Evolutionary conservation across 2,329 filamentous ascomycete species (phyloP), one percentile per base, ranked within the genome.

Genomic region (Penicillium vulpinum): DNA sequence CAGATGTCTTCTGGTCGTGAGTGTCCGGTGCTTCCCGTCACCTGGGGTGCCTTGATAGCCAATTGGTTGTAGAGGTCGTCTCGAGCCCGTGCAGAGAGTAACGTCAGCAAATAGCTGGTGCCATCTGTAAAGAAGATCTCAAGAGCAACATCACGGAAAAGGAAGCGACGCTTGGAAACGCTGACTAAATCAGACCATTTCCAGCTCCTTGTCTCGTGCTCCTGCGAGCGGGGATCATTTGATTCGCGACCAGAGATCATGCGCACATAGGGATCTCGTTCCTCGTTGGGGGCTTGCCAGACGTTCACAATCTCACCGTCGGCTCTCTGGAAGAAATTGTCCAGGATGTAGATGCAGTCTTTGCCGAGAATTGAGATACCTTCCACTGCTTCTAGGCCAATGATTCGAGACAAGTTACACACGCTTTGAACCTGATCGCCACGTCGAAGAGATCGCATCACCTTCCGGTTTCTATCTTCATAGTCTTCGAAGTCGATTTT

Each of bases 51-150:
- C 73, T 92, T 92, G 60, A 80, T 82, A 22, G 87, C 82, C 49
- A 99, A 85, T 62, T 89, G 90, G 16, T 82, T 80, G 63, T 90
- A 92, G 3, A 99, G 80, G 56, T 93, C 90, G 69, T 99, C 91
- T 59, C 94, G 85, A 36, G 86, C 80, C 31, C 78, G 77, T 0
- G 89, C 83, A 35, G 89, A 91, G 56, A 92, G 88, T 3, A 92
- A 87, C 0, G 93, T 97, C 56, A 99, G 76, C 16, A 99, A 81
- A 71, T 97, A 99, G 76, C 94, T 99, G 54, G 92, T 88, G 1
- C 94, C 94, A 70, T 99, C 95, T 0, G 92, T 92, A 71, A 99
- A 99, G 78, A 99, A 99, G 2, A 97, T 85, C 70, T 99, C 94
- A n/a, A 97, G 87, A 0, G 91, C 92, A 13, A 99, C 94, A 69